Conservation (phyloP, 495 filamentous ascomycete species). For the Podospora bellae-mahoneyi region DNA sequence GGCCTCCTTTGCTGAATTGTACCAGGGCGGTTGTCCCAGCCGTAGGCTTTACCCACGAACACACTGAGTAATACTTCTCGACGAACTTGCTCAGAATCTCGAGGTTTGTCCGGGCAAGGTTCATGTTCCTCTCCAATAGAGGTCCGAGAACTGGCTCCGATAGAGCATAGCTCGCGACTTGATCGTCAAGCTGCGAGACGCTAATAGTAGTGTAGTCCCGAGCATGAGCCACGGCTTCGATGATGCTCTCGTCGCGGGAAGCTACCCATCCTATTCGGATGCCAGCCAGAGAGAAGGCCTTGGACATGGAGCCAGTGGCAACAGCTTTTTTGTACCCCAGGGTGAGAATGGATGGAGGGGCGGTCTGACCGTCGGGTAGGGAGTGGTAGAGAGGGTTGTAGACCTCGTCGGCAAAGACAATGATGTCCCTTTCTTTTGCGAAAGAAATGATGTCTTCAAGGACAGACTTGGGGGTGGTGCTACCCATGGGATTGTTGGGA, state of each 20-base stretch:
- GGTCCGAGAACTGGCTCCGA: conserved; percentile 58
- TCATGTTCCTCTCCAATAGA: conserved; percentile 65
- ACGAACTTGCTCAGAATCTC: conserved; percentile 66
- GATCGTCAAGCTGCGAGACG: conserved; percentile 78
- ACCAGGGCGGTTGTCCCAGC: conserved; percentile 84
- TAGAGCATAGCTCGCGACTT: conserved; percentile 72
- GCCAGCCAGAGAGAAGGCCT: conserved; percentile 81
- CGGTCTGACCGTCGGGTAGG: conserved; percentile 27
- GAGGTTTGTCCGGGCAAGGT: conserved; percentile 68
- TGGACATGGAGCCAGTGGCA: conserved; percentile 78
- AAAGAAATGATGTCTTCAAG: conserved; percentile 62
- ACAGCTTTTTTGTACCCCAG: conserved; percentile 68
- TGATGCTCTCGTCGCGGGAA: conserved; percentile 57
- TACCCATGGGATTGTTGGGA: conserved; percentile 84
- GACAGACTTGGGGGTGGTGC: conserved; percentile 59
- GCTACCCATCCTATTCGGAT: conserved; percentile 83
- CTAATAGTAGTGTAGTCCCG: conserved; percentile 86
- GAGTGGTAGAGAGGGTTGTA: conserved; percentile 86
- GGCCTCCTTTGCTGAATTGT: conserved; percentile 60
- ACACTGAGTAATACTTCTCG: conserved; percentile 57
- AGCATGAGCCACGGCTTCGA: conserved; percentile 61
- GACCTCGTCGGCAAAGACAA: conserved; percentile 76
- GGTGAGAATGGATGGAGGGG: conserved; percentile 52
- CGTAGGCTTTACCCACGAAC: conserved; percentile 69
- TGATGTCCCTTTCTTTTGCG: conserved; percentile 60